Conservation (phyloP, 1,284 basidiomycete species). For the Vanrija sp. region DNA sequence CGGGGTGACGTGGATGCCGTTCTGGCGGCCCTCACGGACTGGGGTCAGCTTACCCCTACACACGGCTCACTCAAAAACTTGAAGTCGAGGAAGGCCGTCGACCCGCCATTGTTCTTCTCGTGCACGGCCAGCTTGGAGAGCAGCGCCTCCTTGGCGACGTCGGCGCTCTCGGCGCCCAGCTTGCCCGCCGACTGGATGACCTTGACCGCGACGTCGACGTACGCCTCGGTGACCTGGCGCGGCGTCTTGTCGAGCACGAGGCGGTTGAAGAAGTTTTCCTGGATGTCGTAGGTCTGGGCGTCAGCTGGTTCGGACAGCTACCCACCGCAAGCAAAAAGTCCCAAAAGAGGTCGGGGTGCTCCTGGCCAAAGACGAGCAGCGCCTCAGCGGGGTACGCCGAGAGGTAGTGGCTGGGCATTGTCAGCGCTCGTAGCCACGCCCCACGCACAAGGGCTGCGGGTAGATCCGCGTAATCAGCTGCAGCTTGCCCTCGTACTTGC, state of each 20-base stretch:
- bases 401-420: constrained; percentile 59
- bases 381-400: constrained; percentile 78
- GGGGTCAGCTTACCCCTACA: not conserved
- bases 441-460: constrained; percentile 59
- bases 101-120: constrained; percentile 41
- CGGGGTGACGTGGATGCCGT: constrained; percentile 86
- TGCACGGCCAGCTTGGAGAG: constrained; percentile 33
- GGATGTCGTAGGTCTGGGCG: constrained; percentile 66
- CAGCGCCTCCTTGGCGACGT: constrained; percentile 31
- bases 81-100: constrained; percentile 50
- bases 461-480: constrained; percentile 75
- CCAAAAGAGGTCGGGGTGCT: constrained; percentile 74
- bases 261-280: constrained; percentile 65
- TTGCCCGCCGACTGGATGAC: constrained; percentile 37
- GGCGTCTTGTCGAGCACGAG: constrained; percentile 63
- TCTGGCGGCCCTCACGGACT: constrained; percentile 84
- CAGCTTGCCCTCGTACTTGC: constrained; percentile 70
- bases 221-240: constrained; percentile 6
- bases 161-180: constrained; percentile 22
- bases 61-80: constrained; percentile 14
- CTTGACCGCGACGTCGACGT: constrained; percentile 48
- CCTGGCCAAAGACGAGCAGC: constrained; percentile 66
- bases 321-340: constrained; percentile 63
- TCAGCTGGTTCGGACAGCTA: constrained; percentile 15
- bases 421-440: not conserved